phyloP scores from a whole-genome alignment of 2,329 filamentous ascomycete species.

The Knufia fluminis region DNA sequence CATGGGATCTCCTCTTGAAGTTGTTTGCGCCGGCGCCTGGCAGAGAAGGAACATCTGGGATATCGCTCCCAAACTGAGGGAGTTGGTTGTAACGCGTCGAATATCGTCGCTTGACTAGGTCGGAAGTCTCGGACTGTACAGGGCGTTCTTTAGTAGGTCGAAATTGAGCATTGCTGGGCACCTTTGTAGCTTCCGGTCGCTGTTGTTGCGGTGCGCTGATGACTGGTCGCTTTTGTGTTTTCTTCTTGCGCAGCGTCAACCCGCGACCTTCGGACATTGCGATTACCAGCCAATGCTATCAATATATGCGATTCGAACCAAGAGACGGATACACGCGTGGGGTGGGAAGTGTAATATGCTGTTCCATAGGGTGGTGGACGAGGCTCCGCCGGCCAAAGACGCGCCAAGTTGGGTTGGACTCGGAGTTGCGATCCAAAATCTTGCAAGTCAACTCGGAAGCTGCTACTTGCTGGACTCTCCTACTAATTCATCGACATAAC shows the following conservation, averaged over 20 bases:
- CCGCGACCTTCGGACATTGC: conserved; percentile 43
- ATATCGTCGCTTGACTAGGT: conserved; percentile 89
- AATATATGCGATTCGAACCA: too few relatives aligned
- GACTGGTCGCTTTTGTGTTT: conserved; percentile 43
- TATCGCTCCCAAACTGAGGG: conserved; percentile 60
- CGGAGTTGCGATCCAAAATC: too few relatives aligned
- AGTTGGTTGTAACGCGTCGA: conserved; percentile 82
- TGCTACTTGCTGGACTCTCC: too few relatives aligned
- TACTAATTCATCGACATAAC: conserved; percentile 2
- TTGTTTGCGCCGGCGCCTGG: conserved; percentile 41
- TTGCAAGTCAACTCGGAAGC: too few relatives aligned
- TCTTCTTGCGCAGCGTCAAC: conserved; percentile 56
- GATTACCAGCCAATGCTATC: not conserved
- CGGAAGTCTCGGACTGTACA: conserved; percentile 43
- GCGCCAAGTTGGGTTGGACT: too few relatives aligned
- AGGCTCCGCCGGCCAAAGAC: too few relatives aligned
- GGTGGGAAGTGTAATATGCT: not conserved
- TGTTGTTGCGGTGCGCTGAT: conserved; percentile 49
- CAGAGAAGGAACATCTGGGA: conserved; percentile 61
- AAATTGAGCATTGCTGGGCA: conserved; percentile 31
- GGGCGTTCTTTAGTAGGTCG: conserved; percentile 29
- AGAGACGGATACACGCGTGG: not conserved
- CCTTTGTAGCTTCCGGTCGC: conserved; percentile 26
- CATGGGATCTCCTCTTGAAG: conserved; percentile 36
- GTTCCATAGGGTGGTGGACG: not conserved